Base-by-base conservation (phyloP, 495 filamentous ascomycete genomes). In the Annulohypoxylon nitens region DNA sequence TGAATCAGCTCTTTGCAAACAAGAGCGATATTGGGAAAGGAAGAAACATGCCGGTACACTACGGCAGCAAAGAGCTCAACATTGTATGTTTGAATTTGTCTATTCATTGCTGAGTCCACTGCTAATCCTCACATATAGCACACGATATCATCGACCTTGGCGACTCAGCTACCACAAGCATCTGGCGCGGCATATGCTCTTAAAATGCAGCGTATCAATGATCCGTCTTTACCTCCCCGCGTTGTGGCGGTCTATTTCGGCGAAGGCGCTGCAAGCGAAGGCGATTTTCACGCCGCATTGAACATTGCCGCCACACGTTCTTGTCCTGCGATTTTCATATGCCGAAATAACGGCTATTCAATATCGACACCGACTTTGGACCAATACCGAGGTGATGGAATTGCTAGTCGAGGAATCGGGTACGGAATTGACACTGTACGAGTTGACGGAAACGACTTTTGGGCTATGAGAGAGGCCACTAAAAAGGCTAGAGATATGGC, bases 1-100 rank as follows among this genome's bases (percentile, higher is more conserved):
- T 98, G 96, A 92, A 88, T 77, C 97, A 99, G 80, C 81, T 98
- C 4, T 98, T 99, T 80, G 90, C 97, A 30, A 99, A 98, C 76
- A 83, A 80, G 30, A 89, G 95, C 67, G 96, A 99, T 69, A 81
- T 81, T 2, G 95, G 95, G 2, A 87, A 85, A 66, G 96, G 97
- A 4, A 90, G 96, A 62, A 98, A 97, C 76, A 99, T 99, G 96
- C 97, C 96, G 10, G 93, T 98, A 16, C 96, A 99, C 74, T 99
- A 98, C 69, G 96, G 94, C 26, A 93, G 93, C 75, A 87, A 85
- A 36, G 90, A 92, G 73, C 84, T 95, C 25, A 93, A 97, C 74
- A 93, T 95, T 67, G 93, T 96, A 75, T 77, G 87, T 81, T 34
- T 8, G 11, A 6, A 14, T 33, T 12, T 10, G 55, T 34, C 18